Percentiles rank a stretch among this genome's conserved stretches.
Evolutionary conservation across 345 rosid genomes (phyloP).

Genomic region (Balakata baccata): DNA sequence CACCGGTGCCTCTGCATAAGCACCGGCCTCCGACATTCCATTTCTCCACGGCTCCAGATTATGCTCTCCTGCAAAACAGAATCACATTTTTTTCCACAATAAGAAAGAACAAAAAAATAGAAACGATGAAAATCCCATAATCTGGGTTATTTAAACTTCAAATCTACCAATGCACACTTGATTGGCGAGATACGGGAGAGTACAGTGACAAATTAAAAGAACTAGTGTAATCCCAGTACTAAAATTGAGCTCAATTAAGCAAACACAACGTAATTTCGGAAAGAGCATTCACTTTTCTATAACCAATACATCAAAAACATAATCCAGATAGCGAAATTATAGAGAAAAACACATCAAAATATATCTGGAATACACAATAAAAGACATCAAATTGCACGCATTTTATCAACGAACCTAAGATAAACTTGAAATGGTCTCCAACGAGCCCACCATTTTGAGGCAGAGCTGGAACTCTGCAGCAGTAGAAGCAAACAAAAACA

Average conservation of each 20-base stretch:
- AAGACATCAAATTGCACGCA: slow-evolving; percentile 1
- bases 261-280: not conserved
- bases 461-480: slow-evolving; percentile 27
- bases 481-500: slow-evolving; percentile 25
- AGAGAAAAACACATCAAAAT: not conserved
- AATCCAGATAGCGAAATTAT: slow-evolving; percentile 9
- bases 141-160: not conserved
- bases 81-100: not conserved
- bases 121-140: not conserved
- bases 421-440: slow-evolving; percentile 50
- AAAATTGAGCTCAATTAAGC: not conserved
- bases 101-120: not conserved
- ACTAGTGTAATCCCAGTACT: too few relatives aligned
- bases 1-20: slow-evolving; percentile 52
- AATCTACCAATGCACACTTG: not conserved
- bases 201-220: not conserved
- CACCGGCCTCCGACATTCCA: slow-evolving; percentile 32
- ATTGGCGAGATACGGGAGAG: not conserved
- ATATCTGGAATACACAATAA: not conserved
- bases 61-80: slow-evolving; percentile 18
- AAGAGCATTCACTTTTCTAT: not conserved
- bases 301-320: slow-evolving; percentile 8
- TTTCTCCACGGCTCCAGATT: slow-evolving; percentile 46
- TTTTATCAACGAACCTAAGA: slow-evolving; percentile 44
- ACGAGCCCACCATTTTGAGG: slow-evolving; percentile 22